These are phyloP conservation scores for Cenchrus americanus DNA, from an alignment of 176 grass and related monocot genomes.

Conservation along the genomic window DNA sequence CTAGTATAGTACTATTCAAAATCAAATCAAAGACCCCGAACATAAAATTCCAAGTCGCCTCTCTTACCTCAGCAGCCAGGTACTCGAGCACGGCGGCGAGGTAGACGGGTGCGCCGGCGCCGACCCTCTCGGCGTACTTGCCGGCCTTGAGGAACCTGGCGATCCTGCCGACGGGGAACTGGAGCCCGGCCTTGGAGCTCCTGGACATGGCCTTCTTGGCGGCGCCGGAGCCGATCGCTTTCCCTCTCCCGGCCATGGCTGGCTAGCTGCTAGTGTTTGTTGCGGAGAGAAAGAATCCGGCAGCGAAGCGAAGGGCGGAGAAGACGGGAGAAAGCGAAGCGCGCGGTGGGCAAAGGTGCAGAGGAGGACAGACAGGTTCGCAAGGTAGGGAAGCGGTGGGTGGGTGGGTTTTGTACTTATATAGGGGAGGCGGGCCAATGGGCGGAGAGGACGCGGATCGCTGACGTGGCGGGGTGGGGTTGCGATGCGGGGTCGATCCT, in stretches of 20 bases:
- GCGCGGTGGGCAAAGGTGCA: neutral
- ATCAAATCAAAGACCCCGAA: neutral
- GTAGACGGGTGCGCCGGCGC: slow-evolving; percentile 92
- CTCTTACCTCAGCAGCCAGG: slow-evolving; percentile 81
- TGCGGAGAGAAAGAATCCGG: neutral
- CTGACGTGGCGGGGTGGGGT: neutral
- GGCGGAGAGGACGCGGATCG: slow-evolving; percentile 59
- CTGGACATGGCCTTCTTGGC: slow-evolving; percentile 84
- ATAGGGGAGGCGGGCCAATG: slow-evolving; percentile 45
- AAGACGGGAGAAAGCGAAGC: neutral
- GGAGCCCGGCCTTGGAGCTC: slow-evolving; percentile 96
- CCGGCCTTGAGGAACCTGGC: slow-evolving; percentile 94
- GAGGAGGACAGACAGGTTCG: neutral
- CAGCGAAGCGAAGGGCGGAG: neutral
- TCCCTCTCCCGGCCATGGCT: slow-evolving; percentile 88
- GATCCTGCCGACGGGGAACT: slow-evolving; percentile 96
- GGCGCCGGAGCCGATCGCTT: slow-evolving; percentile 80
- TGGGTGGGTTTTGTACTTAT: neutral
- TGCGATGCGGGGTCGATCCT: neutral
- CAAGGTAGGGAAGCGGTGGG: neutral
- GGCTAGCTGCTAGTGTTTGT: neutral
- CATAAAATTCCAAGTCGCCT: neutral
- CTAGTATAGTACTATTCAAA: neutral
- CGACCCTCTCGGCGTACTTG: slow-evolving; percentile 98
- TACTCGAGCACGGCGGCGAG: slow-evolving; percentile 98